Conservation (phyloP, 306 rosid species). For the Rosa multiflora region DNA sequence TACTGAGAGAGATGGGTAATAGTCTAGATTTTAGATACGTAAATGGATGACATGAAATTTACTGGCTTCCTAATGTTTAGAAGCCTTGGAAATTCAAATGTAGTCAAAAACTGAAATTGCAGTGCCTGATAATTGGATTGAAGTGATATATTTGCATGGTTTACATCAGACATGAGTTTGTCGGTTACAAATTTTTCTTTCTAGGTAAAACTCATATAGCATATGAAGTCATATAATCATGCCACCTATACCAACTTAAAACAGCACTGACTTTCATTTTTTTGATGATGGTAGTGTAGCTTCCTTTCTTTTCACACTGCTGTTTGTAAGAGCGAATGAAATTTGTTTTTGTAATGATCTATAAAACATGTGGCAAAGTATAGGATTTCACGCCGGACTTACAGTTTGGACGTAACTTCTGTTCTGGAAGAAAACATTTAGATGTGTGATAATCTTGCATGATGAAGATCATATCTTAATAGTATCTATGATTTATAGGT, state of each 20-base stretch:
- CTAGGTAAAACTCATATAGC: not conserved
- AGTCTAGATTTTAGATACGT: not conserved
- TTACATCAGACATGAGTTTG: not conserved
- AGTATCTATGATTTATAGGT: slow-evolving; percentile 45
- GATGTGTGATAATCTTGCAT: slow-evolving; percentile 14
- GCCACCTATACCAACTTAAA: not conserved
- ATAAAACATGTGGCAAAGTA: not conserved
- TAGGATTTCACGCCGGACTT: not conserved
- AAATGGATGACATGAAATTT: not conserved
- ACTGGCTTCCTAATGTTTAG: not conserved
- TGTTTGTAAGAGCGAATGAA: not conserved
- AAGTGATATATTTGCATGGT: not conserved
- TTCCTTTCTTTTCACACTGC: not conserved
- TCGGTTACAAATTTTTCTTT: not conserved
- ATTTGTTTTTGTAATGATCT: not conserved
- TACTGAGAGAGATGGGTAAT: not conserved
- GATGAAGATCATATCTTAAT: slow-evolving; percentile 17
- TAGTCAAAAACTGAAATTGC: not conserved
- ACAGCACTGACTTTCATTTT: not conserved
- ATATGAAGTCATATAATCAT: not conserved
- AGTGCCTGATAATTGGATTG: not conserved
- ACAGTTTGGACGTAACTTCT: not conserved
- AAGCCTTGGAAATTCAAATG: not conserved
- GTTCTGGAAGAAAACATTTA: not conserved
- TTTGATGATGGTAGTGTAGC: not conserved